Conservation (phyloP, 2,329 filamentous ascomycete species). For the Amauroascus niger region DNA sequence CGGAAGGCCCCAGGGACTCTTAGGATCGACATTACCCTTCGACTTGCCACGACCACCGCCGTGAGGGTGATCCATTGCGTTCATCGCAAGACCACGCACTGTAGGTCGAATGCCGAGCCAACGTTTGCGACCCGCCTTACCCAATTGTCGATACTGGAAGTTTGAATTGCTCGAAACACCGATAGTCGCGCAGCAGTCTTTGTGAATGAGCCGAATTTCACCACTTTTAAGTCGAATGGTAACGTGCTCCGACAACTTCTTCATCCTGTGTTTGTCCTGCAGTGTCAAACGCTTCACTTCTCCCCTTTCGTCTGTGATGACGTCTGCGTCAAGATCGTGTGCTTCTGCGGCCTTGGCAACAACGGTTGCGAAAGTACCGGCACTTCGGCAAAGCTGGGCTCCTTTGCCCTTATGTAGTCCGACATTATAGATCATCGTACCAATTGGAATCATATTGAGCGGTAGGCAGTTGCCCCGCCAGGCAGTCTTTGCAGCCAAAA, state of each 20-base stretch:
- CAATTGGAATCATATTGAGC: conserved; percentile 88
- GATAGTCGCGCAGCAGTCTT: conserved; percentile 88
- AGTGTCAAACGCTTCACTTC: conserved; percentile 23
- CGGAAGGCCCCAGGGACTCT: conserved; percentile 91
- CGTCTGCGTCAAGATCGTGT: conserved; percentile 12
- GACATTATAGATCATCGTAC: conserved; percentile 86
- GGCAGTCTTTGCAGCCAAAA: conserved; percentile 86
- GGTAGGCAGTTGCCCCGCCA: conserved; percentile 92
- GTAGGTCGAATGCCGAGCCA: conserved; percentile 93
- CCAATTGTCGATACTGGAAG: conserved; percentile 79
- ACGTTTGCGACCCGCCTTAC: conserved; percentile 86
- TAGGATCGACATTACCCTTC: conserved; percentile 92
- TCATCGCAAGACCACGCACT: conserved; percentile 97
- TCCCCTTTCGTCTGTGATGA: conserved; percentile 10
- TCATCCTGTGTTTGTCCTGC: conserved; percentile 34
- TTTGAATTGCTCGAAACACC: conserved; percentile 90
- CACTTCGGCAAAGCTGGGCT: conserved; percentile 88
- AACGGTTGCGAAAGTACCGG: conserved; percentile 82
- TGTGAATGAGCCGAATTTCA: conserved; percentile 79
- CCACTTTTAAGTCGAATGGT: conserved; percentile 83
- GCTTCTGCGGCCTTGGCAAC: conserved; percentile 64
- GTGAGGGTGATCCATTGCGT: conserved; percentile 95
- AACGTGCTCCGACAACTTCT: conserved; percentile 65
- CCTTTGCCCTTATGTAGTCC: conserved; percentile 61
- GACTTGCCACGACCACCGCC: conserved; percentile 98